Evolutionary conservation across 148 eudicot species (phyloP), one percentile per base, ranked within the genome.

Genomic region (Fallopia convolvulus): DNA sequence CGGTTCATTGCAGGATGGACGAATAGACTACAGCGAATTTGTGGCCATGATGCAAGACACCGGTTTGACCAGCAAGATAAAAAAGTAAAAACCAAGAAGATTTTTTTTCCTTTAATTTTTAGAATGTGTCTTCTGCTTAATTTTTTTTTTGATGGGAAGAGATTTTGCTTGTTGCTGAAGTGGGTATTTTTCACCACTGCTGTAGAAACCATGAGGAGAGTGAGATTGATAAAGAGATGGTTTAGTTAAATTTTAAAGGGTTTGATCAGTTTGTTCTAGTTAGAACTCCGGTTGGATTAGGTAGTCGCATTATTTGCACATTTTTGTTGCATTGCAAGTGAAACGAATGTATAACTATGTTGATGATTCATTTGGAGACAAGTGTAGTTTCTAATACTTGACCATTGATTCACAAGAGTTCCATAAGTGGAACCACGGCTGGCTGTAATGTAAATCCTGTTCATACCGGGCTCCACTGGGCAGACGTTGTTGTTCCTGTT

Each of bases 1-100:
- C 30, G 36, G 39, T 74, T 52, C 66, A 30, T 75, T 80, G 10
- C 83, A 88, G 91, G 91, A 88, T 74, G 91, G 91, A 56, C 88
- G 85, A 30, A 88, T 88, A 78, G 91, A 88, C 71, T 88, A 88
- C 77, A 85, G 84, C 18, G 94, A 88, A 78, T 90, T 88, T 78
- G 88, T 83, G 74, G 86, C 89, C 39, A 30, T 77, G 50, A 30
- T 72, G 61, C 79, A 77, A 26, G 58, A 77, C 79, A 77, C 41
- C 26, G 74, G 73, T 65, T 30, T 65, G 42, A 56, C 33, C 15
- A 36, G 14, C 71, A 60, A 70, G 42, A 72, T 55, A n/a, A 23
- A 68, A 76, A 61, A 63, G 39, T 52, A 50, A 53, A 50, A 53
- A 33, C 9, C 3, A 68, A 68, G 44, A 68, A 39, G 8, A 1